Conservation (phyloP, 345 rosid species). For the Mercurialis annua region DNA sequence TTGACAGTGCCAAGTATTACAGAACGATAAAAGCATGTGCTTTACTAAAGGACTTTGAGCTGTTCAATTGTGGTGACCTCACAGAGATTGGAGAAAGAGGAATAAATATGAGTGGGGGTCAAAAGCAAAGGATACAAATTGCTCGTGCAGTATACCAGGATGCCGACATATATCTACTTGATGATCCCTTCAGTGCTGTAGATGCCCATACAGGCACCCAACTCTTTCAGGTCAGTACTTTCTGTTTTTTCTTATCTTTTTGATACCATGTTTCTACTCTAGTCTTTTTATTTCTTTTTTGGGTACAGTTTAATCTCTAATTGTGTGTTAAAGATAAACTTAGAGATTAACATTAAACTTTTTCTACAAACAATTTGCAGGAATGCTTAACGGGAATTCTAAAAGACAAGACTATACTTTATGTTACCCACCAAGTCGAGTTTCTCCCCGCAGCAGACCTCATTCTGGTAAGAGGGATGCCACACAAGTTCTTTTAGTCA, state of each 20-base stretch:
- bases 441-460: constrained; percentile 92
- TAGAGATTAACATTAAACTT: not conserved
- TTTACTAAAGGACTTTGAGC: constrained; percentile 70
- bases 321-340: not conserved
- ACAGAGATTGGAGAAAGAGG: constrained; percentile 98
- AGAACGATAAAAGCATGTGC: constrained; percentile 77
- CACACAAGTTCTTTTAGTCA: not conserved
- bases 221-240: constrained; percentile 59
- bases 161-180: constrained; percentile 84
- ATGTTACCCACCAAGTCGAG: constrained; percentile 96
- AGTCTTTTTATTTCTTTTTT: not conserved
- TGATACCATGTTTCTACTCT: not conserved
- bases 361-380: constrained; percentile 28
- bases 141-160: constrained; percentile 92
- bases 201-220: constrained; percentile 95
- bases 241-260: not conserved
- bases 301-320: too few species aligned
- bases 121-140: constrained; percentile 91
- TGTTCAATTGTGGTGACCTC: constrained; percentile 68
- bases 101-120: constrained; percentile 97
- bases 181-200: constrained; percentile 96
- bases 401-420: constrained; percentile 68
- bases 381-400: constrained; percentile 87
- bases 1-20: constrained; percentile 50
- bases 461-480: constrained; percentile 60